Evolutionary conservation across 176 grass and related monocot genomes (phyloP).

Genomic region (Puccinellia tenuiflora): DNA sequence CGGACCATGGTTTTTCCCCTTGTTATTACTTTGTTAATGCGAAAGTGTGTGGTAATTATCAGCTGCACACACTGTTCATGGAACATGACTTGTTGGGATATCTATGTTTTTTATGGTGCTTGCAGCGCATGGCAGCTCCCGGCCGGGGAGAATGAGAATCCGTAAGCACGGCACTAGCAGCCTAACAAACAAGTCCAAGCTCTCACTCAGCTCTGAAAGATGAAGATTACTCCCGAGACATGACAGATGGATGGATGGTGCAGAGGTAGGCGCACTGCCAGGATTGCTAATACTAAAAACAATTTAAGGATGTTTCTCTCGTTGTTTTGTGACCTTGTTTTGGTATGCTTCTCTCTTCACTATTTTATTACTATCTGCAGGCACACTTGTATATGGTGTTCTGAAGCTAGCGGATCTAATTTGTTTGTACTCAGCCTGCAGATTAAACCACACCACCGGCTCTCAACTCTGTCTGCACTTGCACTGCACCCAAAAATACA

Average conservation of each 20-base stretch:
- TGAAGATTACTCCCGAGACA: background rate
- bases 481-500: background rate
- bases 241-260: constrained; percentile 20
- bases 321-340: background rate
- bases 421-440: constrained; percentile 1
- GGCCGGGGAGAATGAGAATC: constrained; percentile 20
- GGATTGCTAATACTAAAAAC: background rate
- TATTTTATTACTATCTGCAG: background rate
- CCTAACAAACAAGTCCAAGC: constrained; percentile 9
- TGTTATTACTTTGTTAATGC: background rate
- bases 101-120: too few species aligned
- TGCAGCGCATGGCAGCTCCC: background rate
- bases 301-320: background rate
- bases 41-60: background rate
- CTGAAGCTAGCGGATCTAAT: background rate
- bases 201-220: constrained; percentile 4
- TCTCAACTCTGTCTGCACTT: background rate
- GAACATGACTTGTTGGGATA: background rate
- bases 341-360: background rate
- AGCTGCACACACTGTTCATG: background rate
- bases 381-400: background rate
- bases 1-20: background rate
- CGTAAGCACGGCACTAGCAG: constrained; percentile 9
- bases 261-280: background rate
- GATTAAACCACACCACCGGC: constrained; percentile 2